Evolutionary conservation across 2,329 filamentous ascomycete genomes (phyloP).

Genomic region (Oidium heveae): DNA sequence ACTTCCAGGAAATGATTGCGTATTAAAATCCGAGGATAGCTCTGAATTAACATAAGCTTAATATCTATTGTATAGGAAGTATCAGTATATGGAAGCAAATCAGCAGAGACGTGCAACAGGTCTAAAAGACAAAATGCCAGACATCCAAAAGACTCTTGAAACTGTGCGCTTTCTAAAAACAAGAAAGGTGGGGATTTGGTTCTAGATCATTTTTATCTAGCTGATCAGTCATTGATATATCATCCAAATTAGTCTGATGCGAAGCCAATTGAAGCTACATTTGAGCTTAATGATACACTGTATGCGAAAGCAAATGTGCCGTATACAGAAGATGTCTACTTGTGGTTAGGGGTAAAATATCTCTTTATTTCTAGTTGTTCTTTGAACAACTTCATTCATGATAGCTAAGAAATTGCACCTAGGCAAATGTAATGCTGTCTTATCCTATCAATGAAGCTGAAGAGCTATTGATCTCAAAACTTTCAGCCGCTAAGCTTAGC

Average conservation of each 20-base stretch:
- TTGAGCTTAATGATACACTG: slow-evolving; percentile 89
- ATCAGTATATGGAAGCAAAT: slow-evolving; percentile 98
- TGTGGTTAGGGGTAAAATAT: slow-evolving; percentile 71
- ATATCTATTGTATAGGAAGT: slow-evolving; percentile 42
- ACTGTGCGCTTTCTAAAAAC: slow-evolving; percentile 67
- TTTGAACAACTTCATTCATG: too few relatives aligned
- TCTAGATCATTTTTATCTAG: too few relatives aligned
- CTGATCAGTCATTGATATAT: slow-evolving; percentile 3
- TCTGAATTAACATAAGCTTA: slow-evolving; percentile 2
- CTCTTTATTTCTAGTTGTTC: neutral
- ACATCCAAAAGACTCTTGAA: slow-evolving; percentile 88
- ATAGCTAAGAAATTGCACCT: slow-evolving; percentile 1
- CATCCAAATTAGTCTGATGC: slow-evolving; percentile 13
- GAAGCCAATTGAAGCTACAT: slow-evolving; percentile 69
- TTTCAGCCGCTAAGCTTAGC: slow-evolving; percentile 54
- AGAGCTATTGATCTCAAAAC: slow-evolving; percentile 49
- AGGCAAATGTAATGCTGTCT: slow-evolving; percentile 93
- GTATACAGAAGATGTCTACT: slow-evolving; percentile 70
- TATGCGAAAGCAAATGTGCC: slow-evolving; percentile 70
- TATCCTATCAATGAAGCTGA: slow-evolving; percentile 81
- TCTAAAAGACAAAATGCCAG: slow-evolving; percentile 82
- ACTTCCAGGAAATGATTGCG: slow-evolving; percentile 87
- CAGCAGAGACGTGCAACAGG: slow-evolving; percentile 60
- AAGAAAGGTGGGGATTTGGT: slow-evolving; percentile 29
- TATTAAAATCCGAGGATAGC: slow-evolving; percentile 16